phyloP scores from a whole-genome alignment of 1,284 basidiomycete genomes.

The Takashimella tepidaria region DNA sequence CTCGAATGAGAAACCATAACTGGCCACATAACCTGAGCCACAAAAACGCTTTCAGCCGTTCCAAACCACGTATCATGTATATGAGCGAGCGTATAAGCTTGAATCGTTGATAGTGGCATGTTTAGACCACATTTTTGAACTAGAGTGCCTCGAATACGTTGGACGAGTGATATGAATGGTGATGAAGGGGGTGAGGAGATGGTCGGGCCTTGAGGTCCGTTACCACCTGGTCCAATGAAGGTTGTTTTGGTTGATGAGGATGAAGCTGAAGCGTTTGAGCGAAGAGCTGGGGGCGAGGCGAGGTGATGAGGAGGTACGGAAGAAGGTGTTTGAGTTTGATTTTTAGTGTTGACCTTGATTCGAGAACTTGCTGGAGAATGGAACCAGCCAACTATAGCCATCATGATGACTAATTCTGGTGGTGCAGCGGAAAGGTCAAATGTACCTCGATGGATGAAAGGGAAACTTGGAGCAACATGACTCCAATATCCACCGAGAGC shows the following conservation, averaged over 20 bases:
- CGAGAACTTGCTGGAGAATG: no score
- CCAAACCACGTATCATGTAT: slow-evolving; percentile 40
- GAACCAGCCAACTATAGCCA: slow-evolving; percentile 31
- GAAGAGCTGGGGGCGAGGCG: not conserved
- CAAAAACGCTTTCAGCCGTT: slow-evolving; percentile 30
- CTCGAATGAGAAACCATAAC: slow-evolving; percentile 37
- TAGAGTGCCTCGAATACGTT: slow-evolving; percentile 23
- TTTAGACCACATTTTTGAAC: slow-evolving; percentile 34
- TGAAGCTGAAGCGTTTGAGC: not conserved
- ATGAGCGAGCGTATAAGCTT: slow-evolving; percentile 37
- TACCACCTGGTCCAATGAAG: not conserved
- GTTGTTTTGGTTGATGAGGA: not conserved
- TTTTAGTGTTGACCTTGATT: no score
- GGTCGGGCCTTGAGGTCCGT: not conserved
- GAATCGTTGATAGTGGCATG: slow-evolving; percentile 33
- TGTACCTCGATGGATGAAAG: slow-evolving; percentile 40
- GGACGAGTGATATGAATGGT: slow-evolving; percentile 11
- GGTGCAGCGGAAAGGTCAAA: slow-evolving; percentile 31
- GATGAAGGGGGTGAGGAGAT: not conserved
- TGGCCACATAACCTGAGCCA: slow-evolving; percentile 42
- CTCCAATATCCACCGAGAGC: slow-evolving; percentile 29
- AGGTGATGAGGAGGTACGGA: not conserved
- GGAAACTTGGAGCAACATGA: slow-evolving; percentile 31
- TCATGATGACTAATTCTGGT: slow-evolving; percentile 32
- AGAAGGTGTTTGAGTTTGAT: not conserved